Evolutionary conservation across 1,284 basidiomycete species (phyloP), one percentile per base, ranked within the genome.

Genomic region (Papiliotrema flavescens): DNA sequence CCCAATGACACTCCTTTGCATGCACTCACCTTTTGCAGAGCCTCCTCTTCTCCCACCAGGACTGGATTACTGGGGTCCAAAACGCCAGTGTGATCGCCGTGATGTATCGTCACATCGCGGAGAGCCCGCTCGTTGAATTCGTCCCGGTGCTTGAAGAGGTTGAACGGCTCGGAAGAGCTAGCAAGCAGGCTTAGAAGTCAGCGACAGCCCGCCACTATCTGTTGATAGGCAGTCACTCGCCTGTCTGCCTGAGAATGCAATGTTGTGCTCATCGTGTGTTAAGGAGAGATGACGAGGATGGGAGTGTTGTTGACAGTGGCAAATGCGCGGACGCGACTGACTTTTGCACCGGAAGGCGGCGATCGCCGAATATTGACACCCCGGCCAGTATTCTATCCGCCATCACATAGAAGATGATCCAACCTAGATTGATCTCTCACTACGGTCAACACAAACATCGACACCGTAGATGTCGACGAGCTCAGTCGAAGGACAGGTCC

Each of bases 11-110:
- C 35, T 32, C 5, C 26, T 42, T 11, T 19, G 26, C 0, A 36
- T 8, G 20, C n/a, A n/a, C 65, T 42, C 20, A 69, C 73, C 60
- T 75, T 74, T 51, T 74, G 71, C 9, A 60, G 62, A 22, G 61
- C 64, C 59, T 69, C 66, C 54, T 75, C 75, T 14, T 71, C 64
- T 20, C 57, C 59, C 17, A 76, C 57, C 32, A 70, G 51, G 11
- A 68, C 45, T 9, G 75, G 75, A 54, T 76, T 76, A 20, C 53
- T 62, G 6, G 71, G 71, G 52, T 76, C 72, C 35, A 64, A 35
- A 54, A 58, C 61, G 62, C 61, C 50, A 11, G 56, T 57, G 24
- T 57, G 53, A 47, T 67, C 62, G 32, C 57, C 60, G 26, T 57
- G 61, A 44, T 57, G 63, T 28, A 53, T 47, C 11, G 64, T 65